These are phyloP conservation scores for Nigrograna mackinnonii DNA, from an alignment of 2,329 filamentous ascomycete species.

Conservation along the genomic window DNA sequence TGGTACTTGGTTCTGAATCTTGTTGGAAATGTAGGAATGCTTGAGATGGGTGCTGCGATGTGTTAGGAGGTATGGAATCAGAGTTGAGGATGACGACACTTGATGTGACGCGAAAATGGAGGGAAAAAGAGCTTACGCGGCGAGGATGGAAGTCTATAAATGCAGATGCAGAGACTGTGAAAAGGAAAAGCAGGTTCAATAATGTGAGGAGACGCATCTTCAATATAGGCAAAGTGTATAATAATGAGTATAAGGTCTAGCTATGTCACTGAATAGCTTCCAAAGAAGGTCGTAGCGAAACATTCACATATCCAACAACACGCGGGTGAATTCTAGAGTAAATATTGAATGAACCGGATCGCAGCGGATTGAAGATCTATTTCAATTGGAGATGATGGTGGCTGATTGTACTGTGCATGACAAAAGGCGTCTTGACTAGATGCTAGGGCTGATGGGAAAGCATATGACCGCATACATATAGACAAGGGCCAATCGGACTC, in stretches of 20 bases:
- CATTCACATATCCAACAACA: background rate
- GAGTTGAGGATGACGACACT: background rate
- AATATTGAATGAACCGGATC: background rate
- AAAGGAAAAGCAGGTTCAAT: background rate
- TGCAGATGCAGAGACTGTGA: background rate
- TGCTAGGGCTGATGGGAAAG: constrained; percentile 1
- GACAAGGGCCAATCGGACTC: constrained; percentile 1
- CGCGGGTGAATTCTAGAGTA: background rate
- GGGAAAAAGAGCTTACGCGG: constrained; percentile 1
- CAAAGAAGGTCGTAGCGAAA: background rate
- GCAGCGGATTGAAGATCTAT: background rate
- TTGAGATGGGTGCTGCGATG: constrained; percentile 5
- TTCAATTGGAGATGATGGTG: background rate
- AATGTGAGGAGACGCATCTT: background rate
- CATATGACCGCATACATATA: constrained; percentile 9
- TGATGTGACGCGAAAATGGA: background rate
- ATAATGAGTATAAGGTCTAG: background rate
- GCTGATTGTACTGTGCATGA: background rate
- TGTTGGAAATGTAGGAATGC: background rate
- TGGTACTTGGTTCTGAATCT: background rate
- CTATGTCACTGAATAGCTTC: background rate
- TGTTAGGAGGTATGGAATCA: background rate
- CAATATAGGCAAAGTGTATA: background rate
- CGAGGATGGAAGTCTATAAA: constrained; percentile 1
- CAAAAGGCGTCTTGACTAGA: constrained; percentile 1